Evolutionary conservation across 139 green algal genomes (phyloP), one percentile per base, ranked within the genome.

Genomic region (Micractinium sp.): DNA sequence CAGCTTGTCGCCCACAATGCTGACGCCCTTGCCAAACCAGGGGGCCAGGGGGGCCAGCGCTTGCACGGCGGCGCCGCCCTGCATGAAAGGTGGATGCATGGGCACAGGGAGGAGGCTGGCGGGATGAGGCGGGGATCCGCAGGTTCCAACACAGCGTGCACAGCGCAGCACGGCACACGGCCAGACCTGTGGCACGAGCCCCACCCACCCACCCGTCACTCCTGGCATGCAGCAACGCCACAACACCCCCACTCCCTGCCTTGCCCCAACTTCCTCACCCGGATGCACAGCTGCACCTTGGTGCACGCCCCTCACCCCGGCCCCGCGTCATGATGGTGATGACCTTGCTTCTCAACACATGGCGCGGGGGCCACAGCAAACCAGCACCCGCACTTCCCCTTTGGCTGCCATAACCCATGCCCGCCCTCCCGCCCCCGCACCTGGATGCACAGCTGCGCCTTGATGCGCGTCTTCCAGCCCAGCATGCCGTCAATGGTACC

Each of bases 31-130:
- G 38, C 83, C 83, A 87, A 87, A 87, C 66, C 71, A 87, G 38
- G 83, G 83, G 29, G 56, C 38, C 38, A 87, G 83, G 9, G 66
- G n/a, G 14, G 71, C 71, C 20, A 87, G 83, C 14, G 61, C 66
- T 5, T 63, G 12, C 83, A 87, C 83, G 29, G 83, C 71, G 25
- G 67, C 83, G 27, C 83, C 83, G 23, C 83, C 83, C 83, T 87
- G 67, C 83, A 41, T 33, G 27, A 80, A 35, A 41, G 39, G n/a
- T 56, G n/a, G 36, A 31, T 33, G 53, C 76, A 60, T 5, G 23
- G 15, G 31, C 15, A 29, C 27, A 39, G 73, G 23, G 27, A 41
- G 73, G 3, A 3, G 73, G 9, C 73, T 12, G 3, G 23, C 35
- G 23, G 66, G 47, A 9, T 56, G 47, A 56, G 47, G 7, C 47